Base-by-base conservation (phyloP, 768 basidiomycete species). In the Ephemerocybe angulata region DNA sequence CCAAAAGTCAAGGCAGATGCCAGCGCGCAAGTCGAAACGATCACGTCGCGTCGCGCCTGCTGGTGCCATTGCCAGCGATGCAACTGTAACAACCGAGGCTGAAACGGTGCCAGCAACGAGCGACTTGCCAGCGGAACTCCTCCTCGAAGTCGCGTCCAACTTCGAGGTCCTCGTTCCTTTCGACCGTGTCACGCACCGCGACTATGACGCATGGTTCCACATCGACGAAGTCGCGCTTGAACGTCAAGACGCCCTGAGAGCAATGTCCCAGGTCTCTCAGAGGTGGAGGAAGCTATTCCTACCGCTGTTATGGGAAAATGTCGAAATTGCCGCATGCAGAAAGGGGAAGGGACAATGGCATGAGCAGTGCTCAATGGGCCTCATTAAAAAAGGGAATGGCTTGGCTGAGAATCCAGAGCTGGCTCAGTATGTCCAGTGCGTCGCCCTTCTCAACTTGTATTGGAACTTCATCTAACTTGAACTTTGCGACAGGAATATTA, bases 231-330 rank as follows among this genome's bases (percentile, higher is more conserved):
- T 51, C 6, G 60, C 65, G 53, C 60, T 63, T 29, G 64, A 62
- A 35, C 68, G 70, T 25, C 61, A 61, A 24, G 63, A 69, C 29
- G 58, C 55, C 12, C 59, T 72, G n/a, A 64, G 69, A 2, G 63
- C 67, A 4, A 64, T 74, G 4, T 72, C 72, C 1, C 72, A 72
- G 50, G 70, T 70, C 0, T 69, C 68, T 51, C 58, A 52, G 19
- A 31, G 54, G 0, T 65, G 71, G 50, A 61, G 71, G 10, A 33
- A 50, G 2, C 43, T 65, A 0, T 72, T 70, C 43, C 60, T 69
- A 4, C 65, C 65, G 2, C 46, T 41, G 7, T 19, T 41, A 13
- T 41, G 38, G 38, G 38, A 41, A 19, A 41, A 41, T 19, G 38
- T 41, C 10, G 38, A 41, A 19, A 41, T 41, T 13, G 38, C 38